These are phyloP conservation scores for Solanum tarijense DNA, from an alignment of 257 asterid species.

Conservation along the genomic window DNA sequence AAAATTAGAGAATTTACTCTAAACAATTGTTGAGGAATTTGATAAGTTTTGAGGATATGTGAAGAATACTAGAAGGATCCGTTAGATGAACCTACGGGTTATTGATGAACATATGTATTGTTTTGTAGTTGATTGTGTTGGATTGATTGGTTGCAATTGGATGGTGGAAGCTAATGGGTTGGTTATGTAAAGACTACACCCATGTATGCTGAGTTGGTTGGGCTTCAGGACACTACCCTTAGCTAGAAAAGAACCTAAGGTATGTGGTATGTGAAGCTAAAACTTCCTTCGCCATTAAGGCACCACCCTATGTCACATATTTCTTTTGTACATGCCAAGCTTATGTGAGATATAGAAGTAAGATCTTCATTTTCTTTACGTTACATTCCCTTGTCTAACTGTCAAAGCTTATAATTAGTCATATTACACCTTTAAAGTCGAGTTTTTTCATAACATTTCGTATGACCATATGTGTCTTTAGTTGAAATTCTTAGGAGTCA, in stretches of 20 bases:
- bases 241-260: neutral
- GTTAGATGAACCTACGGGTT: neutral
- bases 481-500: neutral
- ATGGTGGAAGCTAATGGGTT: neutral
- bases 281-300: neutral
- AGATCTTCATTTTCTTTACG: too few species aligned
- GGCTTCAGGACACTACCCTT: neutral
- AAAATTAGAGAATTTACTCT: neutral
- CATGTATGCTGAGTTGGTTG: neutral
- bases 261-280: neutral
- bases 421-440: neutral
- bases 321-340: neutral
- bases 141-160: neutral
- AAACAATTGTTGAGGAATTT: neutral
- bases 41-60: neutral
- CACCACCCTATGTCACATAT: neutral
- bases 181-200: neutral
- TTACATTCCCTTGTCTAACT: neutral
- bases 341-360: too few species aligned
- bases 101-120: neutral
- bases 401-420: neutral
- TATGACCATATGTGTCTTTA: neutral
- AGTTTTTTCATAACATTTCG: neutral
- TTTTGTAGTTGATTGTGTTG: neutral
- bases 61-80: neutral